Percentiles rank a stretch among this genome's conserved stretches.
phyloP scores from a whole-genome alignment of 2,329 filamentous ascomycete species.

The Mycosphaerella sp. region DNA sequence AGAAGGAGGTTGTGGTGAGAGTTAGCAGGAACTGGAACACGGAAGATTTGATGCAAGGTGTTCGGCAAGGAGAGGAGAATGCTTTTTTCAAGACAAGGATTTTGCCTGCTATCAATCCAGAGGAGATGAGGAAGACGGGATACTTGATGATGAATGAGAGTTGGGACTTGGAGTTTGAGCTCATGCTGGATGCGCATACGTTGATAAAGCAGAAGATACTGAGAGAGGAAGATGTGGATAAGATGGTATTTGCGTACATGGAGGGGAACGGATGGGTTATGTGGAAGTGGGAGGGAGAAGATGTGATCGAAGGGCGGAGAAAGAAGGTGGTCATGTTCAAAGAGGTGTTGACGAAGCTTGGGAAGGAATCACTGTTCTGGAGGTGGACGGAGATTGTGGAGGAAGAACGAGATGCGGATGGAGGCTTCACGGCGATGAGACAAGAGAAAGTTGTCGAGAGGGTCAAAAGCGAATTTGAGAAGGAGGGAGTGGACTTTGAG shows the following conservation, averaged over 20 bases:
- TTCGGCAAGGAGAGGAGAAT: slow-evolving; percentile 49
- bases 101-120: slow-evolving; percentile 61
- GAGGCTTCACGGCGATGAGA: slow-evolving; percentile 68
- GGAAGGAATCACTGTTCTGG: slow-evolving; percentile 85
- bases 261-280: slow-evolving; percentile 62
- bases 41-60: slow-evolving; percentile 48
- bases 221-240: slow-evolving; percentile 61
- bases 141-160: slow-evolving; percentile 78
- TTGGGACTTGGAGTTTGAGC: slow-evolving; percentile 81
- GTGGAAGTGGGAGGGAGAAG: slow-evolving; percentile 38
- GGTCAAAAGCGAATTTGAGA: slow-evolving; percentile 68
- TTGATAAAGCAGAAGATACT: slow-evolving; percentile 59
- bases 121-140: slow-evolving; percentile 71
- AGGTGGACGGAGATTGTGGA: slow-evolving; percentile 90
- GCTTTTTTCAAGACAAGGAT: slow-evolving; percentile 57
- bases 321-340: slow-evolving; percentile 76
- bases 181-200: slow-evolving; percentile 68
- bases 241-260: slow-evolving; percentile 63
- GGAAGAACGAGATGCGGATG: slow-evolving; percentile 72
- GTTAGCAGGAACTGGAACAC: slow-evolving; percentile 68
- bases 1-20: slow-evolving; percentile 74
- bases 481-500: slow-evolving; percentile 75
- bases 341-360: slow-evolving; percentile 65
- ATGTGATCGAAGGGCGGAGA: slow-evolving; percentile 56
- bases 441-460: slow-evolving; percentile 67